A percentile compares a stretch with the other conserved stretches of the same genome.
Evolutionary conservation across 164 flowering plant species (phyloP).

Genomic region (Macadamia tetraphylla): DNA sequence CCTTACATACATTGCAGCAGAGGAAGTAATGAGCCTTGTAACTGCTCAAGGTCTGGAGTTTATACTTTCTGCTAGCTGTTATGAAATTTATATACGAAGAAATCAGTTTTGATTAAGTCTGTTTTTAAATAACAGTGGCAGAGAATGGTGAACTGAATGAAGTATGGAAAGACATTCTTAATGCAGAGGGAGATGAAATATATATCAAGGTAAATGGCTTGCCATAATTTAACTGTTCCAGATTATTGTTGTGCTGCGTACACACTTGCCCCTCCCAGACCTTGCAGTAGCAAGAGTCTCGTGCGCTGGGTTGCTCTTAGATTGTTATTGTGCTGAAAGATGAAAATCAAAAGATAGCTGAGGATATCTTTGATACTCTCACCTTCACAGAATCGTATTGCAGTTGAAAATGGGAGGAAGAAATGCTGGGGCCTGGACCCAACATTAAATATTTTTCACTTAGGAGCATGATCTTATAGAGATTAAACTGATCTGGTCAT

Average conservation of each 20-base stretch:
- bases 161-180: constrained; percentile 93
- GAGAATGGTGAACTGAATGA: constrained; percentile 75
- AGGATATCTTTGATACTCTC: not conserved
- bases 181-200: constrained; percentile 97
- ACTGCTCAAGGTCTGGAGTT: constrained; percentile 82
- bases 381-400: not conserved
- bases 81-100: not conserved
- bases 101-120: not conserved
- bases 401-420: no score
- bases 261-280: no score
- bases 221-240: not conserved
- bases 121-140: constrained; percentile 56
- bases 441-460: no score
- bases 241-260: not conserved
- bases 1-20: constrained; percentile 82
- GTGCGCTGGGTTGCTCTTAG: not conserved
- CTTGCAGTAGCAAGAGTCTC: no score
- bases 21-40: constrained; percentile 97
- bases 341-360: not conserved
- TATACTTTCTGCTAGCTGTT: constrained; percentile 2
- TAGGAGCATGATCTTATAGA: no score
- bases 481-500: no score
- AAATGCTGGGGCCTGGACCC: no score
- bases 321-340: not conserved
- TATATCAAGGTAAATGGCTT: constrained; percentile 65